Evolutionary conservation across 306 rosid species (phyloP), one percentile per base, ranked within the genome.

Genomic region (Carpinus fangiana): DNA sequence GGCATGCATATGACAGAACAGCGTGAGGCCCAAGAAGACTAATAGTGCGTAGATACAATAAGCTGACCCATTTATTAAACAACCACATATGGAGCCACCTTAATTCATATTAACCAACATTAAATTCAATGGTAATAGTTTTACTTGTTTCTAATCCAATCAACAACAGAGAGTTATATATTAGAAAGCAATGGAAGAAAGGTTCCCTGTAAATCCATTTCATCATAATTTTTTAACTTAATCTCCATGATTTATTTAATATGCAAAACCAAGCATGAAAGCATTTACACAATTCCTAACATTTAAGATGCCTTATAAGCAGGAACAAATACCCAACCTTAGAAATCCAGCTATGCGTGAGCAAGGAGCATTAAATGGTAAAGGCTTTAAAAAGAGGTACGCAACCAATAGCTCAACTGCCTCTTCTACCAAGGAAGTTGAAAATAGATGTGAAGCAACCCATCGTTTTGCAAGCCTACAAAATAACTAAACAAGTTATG

Each of bases 391-490:
- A 80, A 91, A 95, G 69, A 95, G 65, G 77, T 89, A 80, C 18
- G 97, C 99, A 47, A 91, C 99, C 94, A 95, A 83, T 34, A 95
- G 86, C 85, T 93, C 99, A 60, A 91, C 78, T 65, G 93, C 97
- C 84, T 93, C 99, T 86, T 91, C 99, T 78, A 70, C 89, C 89
- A 95, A 83, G 89, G 97, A 95, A 70, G 98, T 83, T 11, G 98
- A 95, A 82, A 95, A 91, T 71, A 95, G 85, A 92, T 95, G 99
- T 12, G 98, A 91, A 73, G 97, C 89, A 81, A 82, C 91, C 97
- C 99, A 95, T 80, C 96, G 86, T 83, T 95, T 95, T 81, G 99
- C 99, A 80, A 95, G 92, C 91, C 99, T 95, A 72, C 82, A 87
- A 81, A 34, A 45, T 43, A 74, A 81, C 61, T 47, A 77, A 78